Evolutionary conservation across 164 flowering plant species (phyloP), one percentile per base, ranked within the genome.

Genomic region (Pachysandra terminalis): DNA sequence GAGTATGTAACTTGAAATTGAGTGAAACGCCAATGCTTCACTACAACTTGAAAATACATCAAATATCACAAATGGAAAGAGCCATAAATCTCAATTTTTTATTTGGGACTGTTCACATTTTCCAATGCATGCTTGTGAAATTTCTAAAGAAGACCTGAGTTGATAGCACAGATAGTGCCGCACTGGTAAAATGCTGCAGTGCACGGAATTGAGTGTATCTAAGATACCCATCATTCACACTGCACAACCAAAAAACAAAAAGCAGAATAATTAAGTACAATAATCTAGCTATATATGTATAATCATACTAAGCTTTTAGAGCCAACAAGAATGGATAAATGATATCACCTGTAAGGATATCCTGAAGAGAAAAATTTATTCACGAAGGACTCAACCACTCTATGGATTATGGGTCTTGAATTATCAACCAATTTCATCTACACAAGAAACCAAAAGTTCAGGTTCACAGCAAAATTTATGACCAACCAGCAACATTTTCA

Each of bases 211-310:
- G 91, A 53, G 94, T 85, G 79, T 92, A 95, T 73, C 90, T 83
- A 26, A 92, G 85, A 77, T 95, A 92, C 1, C 98, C 98, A 69
- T 95, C 99, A 74, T 84, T 83, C 65, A 95, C 99, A 84, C 99
- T 95, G 83, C 74, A 82, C 9, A 68, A 71, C n/a, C 24, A 67
- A 35, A 55, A 66, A 2, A 13, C 32, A 41, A 60, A 26, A 71
- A 17, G 16, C 40, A 45, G 65, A 70, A 61, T 13, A 3, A 27
- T n/a, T 14, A 14, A 0, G 37, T 40, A 40, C 9, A 54, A 25
- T 2, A 16, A 70, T 53, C 41, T 56, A 23, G 19, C 25, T 17
- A 9, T 19, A 19, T 45, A 62, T 23, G 23, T 21, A 70, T 9
- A 14, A 4, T 59, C 21, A 51, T 49, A 23, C 16, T 24, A 22